Evolutionary conservation across 345 rosid species (phyloP).

Genomic region (Sisymbrium irio): DNA sequence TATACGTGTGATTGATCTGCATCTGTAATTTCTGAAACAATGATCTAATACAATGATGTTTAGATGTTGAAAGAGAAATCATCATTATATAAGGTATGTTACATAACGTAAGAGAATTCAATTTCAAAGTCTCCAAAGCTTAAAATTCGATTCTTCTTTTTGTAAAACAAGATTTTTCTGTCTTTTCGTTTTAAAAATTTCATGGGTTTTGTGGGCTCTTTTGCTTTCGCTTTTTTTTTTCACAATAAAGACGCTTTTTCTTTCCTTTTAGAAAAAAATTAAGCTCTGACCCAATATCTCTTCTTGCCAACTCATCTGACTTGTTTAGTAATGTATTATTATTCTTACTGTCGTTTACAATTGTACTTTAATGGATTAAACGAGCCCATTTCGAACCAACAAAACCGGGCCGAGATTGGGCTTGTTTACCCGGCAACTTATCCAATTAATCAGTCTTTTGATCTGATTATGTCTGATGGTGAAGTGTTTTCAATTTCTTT

Average conservation of each 20-base stretch:
- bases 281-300: too few relatives aligned
- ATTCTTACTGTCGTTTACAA: background rate
- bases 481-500: slow-evolving; percentile 8
- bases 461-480: background rate
- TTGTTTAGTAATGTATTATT: too few relatives aligned
- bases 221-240: background rate
- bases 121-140: slow-evolving; percentile 12
- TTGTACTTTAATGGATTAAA: background rate
- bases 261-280: too few relatives aligned
- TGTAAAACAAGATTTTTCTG: background rate
- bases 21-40: too few relatives aligned
- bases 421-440: background rate
- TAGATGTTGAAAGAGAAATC: background rate
- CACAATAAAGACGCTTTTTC: slow-evolving; percentile 13
- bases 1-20: too few relatives aligned
- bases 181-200: background rate
- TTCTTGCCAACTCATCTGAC: too few relatives aligned
- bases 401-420: slow-evolving; percentile 1
- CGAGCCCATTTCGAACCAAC: slow-evolving; percentile 4
- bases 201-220: slow-evolving; percentile 5
- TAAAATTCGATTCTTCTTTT: slow-evolving; percentile 17
- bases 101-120: slow-evolving; percentile 3
- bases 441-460: background rate
- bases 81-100: background rate
- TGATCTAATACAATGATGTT: too few relatives aligned